These are phyloP conservation scores for Enterospora canceri DNA, from an alignment of 371 early-diverging fungal species.

Conservation along the genomic window DNA sequence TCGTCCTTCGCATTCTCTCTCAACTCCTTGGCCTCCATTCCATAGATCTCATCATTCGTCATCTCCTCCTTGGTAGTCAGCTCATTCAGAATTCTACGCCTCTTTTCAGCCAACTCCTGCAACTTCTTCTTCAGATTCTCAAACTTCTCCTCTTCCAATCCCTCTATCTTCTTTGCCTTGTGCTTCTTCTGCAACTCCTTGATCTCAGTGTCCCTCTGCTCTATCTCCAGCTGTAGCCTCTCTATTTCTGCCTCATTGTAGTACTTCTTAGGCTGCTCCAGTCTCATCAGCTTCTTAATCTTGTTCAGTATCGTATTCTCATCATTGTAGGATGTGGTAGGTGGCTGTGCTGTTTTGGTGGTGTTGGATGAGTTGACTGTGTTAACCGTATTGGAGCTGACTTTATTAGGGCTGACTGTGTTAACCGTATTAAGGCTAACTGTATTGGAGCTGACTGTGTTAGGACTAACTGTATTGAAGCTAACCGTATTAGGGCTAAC, in stretches of 20 bases:
- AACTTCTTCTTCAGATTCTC: background rate
- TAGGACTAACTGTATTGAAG: background rate
- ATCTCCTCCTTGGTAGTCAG: background rate
- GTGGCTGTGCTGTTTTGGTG: background rate
- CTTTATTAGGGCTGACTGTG: background rate
- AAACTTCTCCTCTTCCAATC: background rate
- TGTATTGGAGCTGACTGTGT: background rate
- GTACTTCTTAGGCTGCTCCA: background rate
- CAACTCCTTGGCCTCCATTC: background rate
- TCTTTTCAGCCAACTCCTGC: background rate
- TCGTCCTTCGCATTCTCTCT: background rate
- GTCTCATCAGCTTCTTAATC: background rate
- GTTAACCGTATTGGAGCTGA: background rate
- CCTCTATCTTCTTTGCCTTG: background rate
- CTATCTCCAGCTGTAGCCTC: background rate
- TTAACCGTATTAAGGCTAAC: background rate
- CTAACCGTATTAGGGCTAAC: background rate
- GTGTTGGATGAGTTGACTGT: background rate
- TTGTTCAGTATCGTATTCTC: background rate
- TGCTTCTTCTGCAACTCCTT: background rate
- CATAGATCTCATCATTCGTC: background rate
- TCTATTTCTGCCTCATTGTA: background rate
- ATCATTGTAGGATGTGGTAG: background rate
- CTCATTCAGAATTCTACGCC: background rate
- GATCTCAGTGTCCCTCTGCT: background rate